A percentile compares a stretch with the other conserved stretches of the same genome.
phyloP scores from a whole-genome alignment of 225 moss, liverwort and hornwort genomes.

The Anthoceros angustus region DNA sequence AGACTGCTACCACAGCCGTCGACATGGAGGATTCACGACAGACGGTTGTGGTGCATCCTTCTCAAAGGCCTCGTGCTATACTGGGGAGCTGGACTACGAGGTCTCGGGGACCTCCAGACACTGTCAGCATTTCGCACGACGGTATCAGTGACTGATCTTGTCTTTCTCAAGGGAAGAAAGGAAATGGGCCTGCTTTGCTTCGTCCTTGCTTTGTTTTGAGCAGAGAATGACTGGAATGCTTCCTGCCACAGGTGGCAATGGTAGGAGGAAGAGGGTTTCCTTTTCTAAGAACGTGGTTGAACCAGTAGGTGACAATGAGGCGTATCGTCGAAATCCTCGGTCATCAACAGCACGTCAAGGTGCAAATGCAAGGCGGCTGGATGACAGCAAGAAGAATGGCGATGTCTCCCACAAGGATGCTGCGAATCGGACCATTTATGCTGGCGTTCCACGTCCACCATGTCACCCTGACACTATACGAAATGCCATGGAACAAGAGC shows the following conservation, averaged over 20 bases:
- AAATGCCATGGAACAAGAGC: neutral
- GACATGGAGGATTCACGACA: neutral
- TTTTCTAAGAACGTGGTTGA: neutral
- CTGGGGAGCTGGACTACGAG: neutral
- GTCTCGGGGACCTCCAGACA: neutral
- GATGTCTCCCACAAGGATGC: neutral
- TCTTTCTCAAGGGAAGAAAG: neutral
- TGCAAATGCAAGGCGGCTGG: neutral
- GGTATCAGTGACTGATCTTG: no score
- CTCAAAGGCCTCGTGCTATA: neutral
- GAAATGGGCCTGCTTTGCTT: no score
- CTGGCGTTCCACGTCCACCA: neutral
- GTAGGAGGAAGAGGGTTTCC: neutral
- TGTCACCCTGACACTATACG: neutral
- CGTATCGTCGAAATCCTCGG: neutral
- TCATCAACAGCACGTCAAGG: neutral
- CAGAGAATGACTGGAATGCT: no score
- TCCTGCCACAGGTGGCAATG: neutral
- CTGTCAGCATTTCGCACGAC: neutral
- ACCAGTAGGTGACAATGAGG: neutral
- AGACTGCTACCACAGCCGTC: neutral
- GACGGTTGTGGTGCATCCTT: neutral
- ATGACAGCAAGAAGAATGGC: neutral
- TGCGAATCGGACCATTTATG: neutral
- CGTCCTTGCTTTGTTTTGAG: no score